Evolutionary conservation across 768 basidiomycete species (phyloP), one percentile per base, ranked within the genome.

Genomic region (Kwoniella sp.): DNA sequence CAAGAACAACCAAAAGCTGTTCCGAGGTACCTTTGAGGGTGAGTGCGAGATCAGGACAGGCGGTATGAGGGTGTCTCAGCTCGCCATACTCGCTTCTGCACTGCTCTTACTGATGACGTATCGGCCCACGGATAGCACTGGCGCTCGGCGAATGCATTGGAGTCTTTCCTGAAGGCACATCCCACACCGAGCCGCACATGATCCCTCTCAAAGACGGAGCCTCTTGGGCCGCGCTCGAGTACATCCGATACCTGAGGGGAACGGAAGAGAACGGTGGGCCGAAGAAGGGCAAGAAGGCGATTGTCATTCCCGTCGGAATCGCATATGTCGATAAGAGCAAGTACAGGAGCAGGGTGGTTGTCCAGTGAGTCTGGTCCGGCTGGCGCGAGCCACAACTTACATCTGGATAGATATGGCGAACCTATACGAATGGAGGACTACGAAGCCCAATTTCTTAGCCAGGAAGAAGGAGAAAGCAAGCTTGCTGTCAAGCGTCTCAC

Each of bases 321-420:
- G 89, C 89, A 12, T 98, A 98, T 74, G 89, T 88, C 50, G 85
- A 96, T 77, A 98, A 99, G 75, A 83, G 86, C 29, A 93, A 92
- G 77, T 99, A 98, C 70, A 80, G 92, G 57, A 92, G 89, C 70
- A 76, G 82, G 60, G 92, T 91, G 53, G 76, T 88, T 78, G 60
- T 78, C 42, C 55, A 74, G 74, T 75, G 46, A 50, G 69, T 59
- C 37, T 5, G 2, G 42, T 51, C 26, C 19, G 34, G 29, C 42
- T 51, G 34, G 45, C 29, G 27, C 15, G 10, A 39, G 37, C 37
- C 37, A 9, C 9, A 19, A 7, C 17, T 32, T 32, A 15, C 31
- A 54, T 36, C 50, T 40, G 45, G 19, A 11, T n/a, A 95, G 91
- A 71, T 96, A 86, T 70, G 88, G 89, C 19, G 78, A 78, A 36